These are phyloP conservation scores for Tolypocladium ophioglossoides DNA, from an alignment of 2,329 filamentous ascomycete species.

Conservation along the genomic window DNA sequence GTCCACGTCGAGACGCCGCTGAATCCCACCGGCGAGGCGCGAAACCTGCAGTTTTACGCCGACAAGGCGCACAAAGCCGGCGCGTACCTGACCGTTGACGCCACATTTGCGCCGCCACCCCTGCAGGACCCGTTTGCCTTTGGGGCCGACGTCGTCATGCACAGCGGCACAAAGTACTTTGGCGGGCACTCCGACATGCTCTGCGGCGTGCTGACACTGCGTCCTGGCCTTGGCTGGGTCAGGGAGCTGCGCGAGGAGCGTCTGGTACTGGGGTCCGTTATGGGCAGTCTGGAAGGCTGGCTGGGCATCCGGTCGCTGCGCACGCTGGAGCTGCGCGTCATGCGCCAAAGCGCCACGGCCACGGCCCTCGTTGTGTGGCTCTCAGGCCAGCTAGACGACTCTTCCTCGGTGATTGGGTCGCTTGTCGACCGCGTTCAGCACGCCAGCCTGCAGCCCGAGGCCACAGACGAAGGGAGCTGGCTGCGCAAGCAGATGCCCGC, in stretches of 20 bases:
- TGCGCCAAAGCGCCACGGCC: conserved; percentile 64
- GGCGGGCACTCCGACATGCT: conserved; percentile 92
- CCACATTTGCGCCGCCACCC: conserved; percentile 86
- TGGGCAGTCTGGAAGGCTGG: conserved; percentile 90
- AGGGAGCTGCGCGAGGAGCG: conserved; percentile 54
- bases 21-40: conserved; percentile 80
- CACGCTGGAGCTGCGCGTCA: conserved; percentile 75
- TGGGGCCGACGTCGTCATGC: conserved; percentile 82
- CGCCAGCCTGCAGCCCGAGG: conserved; percentile 65
- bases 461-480: conserved; percentile 53
- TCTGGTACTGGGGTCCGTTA: conserved; percentile 67
- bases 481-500: conserved; percentile 79
- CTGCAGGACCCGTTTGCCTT: conserved; percentile 74
- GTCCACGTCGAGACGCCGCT: conserved; percentile 89
- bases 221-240: conserved; percentile 47
- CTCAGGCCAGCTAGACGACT: conserved; percentile 31
- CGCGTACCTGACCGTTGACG: conserved; percentile 73
- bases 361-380: conserved; percentile 64
- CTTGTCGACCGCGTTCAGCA: conserved; percentile 58
- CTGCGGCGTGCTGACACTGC: conserved; percentile 69
- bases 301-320: conserved; percentile 76
- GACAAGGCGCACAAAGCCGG: conserved; percentile 60
- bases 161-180: conserved; percentile 91
- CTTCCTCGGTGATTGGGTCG: conserved; percentile 32
- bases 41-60: conserved; percentile 61